These are phyloP conservation scores for Dalbergia cultrata DNA, from an alignment of 306 rosid genomes.

Conservation along the genomic window DNA sequence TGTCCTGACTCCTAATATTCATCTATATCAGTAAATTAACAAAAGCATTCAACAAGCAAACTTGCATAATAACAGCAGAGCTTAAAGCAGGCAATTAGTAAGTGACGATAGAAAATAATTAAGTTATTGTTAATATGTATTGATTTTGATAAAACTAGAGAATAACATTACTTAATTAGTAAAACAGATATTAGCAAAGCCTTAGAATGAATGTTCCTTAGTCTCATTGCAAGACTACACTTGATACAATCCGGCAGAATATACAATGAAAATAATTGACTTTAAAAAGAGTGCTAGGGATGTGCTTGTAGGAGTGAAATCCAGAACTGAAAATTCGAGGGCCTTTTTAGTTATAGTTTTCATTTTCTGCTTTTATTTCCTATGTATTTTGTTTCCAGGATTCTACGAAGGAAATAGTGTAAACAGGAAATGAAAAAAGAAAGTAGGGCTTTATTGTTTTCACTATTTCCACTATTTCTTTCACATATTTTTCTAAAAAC, in stretches of 20 bases:
- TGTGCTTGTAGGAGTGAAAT: background rate
- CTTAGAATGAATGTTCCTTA: background rate
- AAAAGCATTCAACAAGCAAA: slow-evolving; percentile 30
- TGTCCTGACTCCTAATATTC: background rate
- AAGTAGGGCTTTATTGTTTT: too few species aligned
- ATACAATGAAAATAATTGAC: slow-evolving; percentile 5
- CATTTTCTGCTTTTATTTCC: too few species aligned
- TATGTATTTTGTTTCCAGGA: too few species aligned
- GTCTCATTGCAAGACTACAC: slow-evolving; percentile 17
- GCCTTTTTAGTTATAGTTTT: too few species aligned
- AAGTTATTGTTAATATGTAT: background rate
- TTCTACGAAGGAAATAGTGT: too few species aligned
- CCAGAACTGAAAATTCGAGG: background rate
- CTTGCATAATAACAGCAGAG: background rate
- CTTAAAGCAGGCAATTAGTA: slow-evolving; percentile 15
- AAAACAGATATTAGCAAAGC: slow-evolving; percentile 18
- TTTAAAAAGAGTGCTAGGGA: slow-evolving; percentile 14
- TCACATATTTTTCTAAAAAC: too few species aligned
- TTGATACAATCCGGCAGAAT: slow-evolving; percentile 1
- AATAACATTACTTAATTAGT: slow-evolving; percentile 20
- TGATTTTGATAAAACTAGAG: background rate
- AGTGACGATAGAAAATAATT: slow-evolving; percentile 16
- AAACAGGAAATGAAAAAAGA: too few species aligned
- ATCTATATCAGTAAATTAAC: slow-evolving; percentile 21
- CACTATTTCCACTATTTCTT: too few species aligned